phyloP scores from a whole-genome alignment of 2,329 filamentous ascomycete genomes.

The Orbilia oligospora region DNA sequence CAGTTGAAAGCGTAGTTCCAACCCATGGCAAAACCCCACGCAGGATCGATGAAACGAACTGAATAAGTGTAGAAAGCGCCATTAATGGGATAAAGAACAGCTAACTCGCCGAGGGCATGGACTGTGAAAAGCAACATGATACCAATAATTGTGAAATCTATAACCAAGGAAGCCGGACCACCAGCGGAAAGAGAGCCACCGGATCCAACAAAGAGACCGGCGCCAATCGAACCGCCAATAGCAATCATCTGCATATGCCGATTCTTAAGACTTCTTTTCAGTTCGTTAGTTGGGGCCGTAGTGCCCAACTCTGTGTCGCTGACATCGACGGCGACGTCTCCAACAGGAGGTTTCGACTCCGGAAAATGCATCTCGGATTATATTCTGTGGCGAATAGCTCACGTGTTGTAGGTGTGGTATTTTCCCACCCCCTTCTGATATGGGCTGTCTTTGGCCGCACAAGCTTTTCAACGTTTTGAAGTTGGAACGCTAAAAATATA shows the following conservation, averaged over 20 bases:
- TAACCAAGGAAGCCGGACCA: slow-evolving; percentile 64
- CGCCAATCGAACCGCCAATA: slow-evolving; percentile 75
- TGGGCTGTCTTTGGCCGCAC: neutral
- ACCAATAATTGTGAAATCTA: slow-evolving; percentile 72
- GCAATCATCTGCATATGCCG: slow-evolving; percentile 76
- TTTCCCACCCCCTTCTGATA: slow-evolving; percentile 13
- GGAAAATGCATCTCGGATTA: slow-evolving; percentile 49
- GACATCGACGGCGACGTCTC: slow-evolving; percentile 43
- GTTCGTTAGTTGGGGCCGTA: slow-evolving; percentile 63
- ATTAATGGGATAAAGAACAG: slow-evolving; percentile 75
- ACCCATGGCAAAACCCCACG: slow-evolving; percentile 73
- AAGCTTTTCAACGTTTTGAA: neutral
- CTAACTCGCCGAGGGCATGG: slow-evolving; percentile 75
- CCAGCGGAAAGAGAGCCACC: slow-evolving; percentile 72
- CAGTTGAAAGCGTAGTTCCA: slow-evolving; percentile 72
- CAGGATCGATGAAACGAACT: slow-evolving; percentile 75
- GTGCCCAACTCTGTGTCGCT: slow-evolving; percentile 46
- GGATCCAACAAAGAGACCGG: slow-evolving; percentile 76
- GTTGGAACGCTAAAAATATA: neutral
- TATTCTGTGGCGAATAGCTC: neutral
- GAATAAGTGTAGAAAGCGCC: slow-evolving; percentile 76
- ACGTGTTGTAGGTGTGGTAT: slow-evolving; percentile 53
- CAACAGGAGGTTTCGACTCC: slow-evolving; percentile 42
- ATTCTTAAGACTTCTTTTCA: slow-evolving; percentile 71
- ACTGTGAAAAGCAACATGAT: slow-evolving; percentile 74